A percentile compares a stretch with the other conserved stretches of the same genome.
These are phyloP conservation scores for Aquilaria sinensis DNA, from an alignment of 345 rosid genomes.

Conservation along the genomic window DNA sequence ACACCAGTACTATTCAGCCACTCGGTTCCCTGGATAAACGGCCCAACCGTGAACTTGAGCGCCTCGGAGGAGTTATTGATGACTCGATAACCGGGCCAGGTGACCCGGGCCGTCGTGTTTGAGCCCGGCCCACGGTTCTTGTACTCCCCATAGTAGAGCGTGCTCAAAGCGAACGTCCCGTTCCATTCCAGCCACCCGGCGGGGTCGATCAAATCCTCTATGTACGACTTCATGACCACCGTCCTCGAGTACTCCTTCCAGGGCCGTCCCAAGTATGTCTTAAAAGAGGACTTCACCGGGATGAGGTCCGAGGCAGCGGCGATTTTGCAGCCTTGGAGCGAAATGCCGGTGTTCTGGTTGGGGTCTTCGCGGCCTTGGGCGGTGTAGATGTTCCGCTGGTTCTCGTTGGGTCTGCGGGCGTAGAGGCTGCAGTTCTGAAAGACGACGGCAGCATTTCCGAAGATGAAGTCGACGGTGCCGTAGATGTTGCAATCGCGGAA, in stretches of 20 bases:
- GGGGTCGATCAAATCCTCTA: constrained; percentile 8
- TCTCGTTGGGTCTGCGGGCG: constrained; percentile 8
- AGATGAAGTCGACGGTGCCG: constrained; percentile 28
- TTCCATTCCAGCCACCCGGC: constrained; percentile 11
- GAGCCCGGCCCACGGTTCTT: constrained; percentile 30
- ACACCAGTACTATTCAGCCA: constrained; percentile 86
- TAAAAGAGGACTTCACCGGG: neutral
- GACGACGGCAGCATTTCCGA: constrained; percentile 27
- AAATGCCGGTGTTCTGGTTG: constrained; percentile 12
- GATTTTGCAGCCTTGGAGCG: constrained; percentile 17
- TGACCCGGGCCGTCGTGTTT: constrained; percentile 18
- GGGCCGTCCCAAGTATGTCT: constrained; percentile 24
- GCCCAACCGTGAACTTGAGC: constrained; percentile 18
- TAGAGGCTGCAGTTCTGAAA: constrained; percentile 12
- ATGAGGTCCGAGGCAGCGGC: constrained; percentile 14
- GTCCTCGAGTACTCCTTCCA: constrained; percentile 14
- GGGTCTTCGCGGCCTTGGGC: constrained; percentile 24
- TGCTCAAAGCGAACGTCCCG: neutral
- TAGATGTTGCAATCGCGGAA: constrained; percentile 24
- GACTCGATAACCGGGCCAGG: constrained; percentile 32
- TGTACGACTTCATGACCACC: constrained; percentile 6
- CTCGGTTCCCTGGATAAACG: constrained; percentile 18
- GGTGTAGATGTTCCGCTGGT: constrained; percentile 10
- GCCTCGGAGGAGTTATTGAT: constrained; percentile 22
- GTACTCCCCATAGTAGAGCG: constrained; percentile 34